Percentiles rank a stretch among this genome's conserved stretches.
These are phyloP conservation scores for Cucurbita pepo DNA, from an alignment of 306 rosid genomes.

Conservation along the genomic window DNA sequence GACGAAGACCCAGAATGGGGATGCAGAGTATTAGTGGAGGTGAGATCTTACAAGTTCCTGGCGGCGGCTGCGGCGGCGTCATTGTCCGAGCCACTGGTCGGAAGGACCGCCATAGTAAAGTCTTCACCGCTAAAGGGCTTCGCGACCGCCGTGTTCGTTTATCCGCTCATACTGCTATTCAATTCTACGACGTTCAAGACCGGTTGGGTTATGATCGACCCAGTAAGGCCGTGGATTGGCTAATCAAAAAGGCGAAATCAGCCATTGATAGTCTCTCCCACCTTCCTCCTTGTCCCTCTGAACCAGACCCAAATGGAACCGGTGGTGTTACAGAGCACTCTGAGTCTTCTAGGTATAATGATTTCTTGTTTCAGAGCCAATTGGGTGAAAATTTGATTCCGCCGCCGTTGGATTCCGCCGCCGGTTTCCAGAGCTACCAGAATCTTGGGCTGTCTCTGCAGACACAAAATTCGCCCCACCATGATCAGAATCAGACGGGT, in stretches of 20 bases:
- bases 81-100: conserved; percentile 21
- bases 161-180: conserved; percentile 50
- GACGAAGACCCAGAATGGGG: not conserved
- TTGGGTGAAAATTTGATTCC: not conserved
- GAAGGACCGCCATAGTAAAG: conserved; percentile 55
- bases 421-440: not conserved
- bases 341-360: not conserved
- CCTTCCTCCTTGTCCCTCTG: not conserved
- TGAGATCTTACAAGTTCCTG: conserved; percentile 21
- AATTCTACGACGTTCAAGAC: conserved; percentile 56
- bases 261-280: conserved; percentile 40
- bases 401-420: not conserved
- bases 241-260: conserved; percentile 33
- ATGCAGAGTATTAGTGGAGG: conserved; percentile 16
- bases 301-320: not conserved
- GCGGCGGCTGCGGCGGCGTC: not conserved
- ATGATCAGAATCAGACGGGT: not conserved
- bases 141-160: conserved; percentile 47
- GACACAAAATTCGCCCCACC: not conserved
- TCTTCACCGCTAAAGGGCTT: conserved; percentile 39
- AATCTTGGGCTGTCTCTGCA: not conserved
- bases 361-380: not conserved
- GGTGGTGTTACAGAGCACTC: not conserved
- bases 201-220: conserved; percentile 54
- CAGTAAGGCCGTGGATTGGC: conserved; percentile 60